Evolutionary conservation across 1,139 yeast genomes (phyloP).

Genomic region (Yamadazyma songkhlaensis): DNA sequence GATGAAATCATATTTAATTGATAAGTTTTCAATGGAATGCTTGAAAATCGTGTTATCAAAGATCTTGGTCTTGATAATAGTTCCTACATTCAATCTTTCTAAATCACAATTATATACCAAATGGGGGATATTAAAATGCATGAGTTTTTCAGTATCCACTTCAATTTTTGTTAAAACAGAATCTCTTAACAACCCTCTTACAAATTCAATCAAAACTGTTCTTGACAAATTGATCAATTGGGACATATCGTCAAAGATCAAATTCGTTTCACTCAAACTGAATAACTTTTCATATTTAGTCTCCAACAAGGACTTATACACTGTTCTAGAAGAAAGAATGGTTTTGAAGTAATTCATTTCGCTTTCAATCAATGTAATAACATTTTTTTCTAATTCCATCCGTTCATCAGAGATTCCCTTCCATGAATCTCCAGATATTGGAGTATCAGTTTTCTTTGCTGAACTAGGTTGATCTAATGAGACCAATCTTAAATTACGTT

Average conservation of each 20-base stretch:
- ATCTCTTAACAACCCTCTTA: not conserved
- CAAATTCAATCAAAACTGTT: constrained; percentile 2
- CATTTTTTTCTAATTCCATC: constrained; percentile 1
- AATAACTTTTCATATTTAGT: constrained; percentile 10
- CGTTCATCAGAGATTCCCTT: not conserved
- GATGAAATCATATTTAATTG: constrained; percentile 7
- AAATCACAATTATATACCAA: constrained; percentile 17
- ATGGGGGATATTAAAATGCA: constrained; percentile 14
- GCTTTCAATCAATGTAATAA: constrained; percentile 12
- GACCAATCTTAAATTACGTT: constrained; percentile 6
- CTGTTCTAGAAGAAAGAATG: constrained; percentile 8
- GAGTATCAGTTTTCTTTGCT: constrained; percentile 14
- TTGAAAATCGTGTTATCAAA: constrained; percentile 9
- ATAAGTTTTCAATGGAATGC: constrained; percentile 3
- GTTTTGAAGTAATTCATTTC: constrained; percentile 15
- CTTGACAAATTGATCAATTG: constrained; percentile 11
- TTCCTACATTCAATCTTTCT: constrained; percentile 18
- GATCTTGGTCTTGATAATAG: constrained; percentile 11
- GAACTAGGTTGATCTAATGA: not conserved
- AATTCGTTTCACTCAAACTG: constrained; percentile 12
- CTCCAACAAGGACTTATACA: constrained; percentile 12
- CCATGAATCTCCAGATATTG: constrained; percentile 8
- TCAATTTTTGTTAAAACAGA: constrained; percentile 1
- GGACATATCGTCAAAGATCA: constrained; percentile 15
- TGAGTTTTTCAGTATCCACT: constrained; percentile 7